Evolutionary conservation across 306 rosid species (phyloP).

Genomic region (Glycyrrhiza uralensis): DNA sequence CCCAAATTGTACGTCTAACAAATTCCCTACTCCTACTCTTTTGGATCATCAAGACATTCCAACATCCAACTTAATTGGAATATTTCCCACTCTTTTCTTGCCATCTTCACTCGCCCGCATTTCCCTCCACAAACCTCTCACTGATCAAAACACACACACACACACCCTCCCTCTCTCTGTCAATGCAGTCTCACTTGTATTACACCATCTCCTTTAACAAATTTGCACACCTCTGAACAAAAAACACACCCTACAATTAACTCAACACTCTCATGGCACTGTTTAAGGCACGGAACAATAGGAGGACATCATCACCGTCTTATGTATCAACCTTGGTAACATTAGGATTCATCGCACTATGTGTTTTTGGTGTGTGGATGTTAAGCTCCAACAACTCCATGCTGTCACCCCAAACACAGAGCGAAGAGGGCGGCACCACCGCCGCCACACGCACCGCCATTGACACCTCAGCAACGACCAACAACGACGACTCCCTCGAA

Average conservation of each 20-base stretch:
- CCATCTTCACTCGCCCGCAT: conserved; percentile 4
- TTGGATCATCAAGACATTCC: conserved; percentile 64
- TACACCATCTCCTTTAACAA: conserved; percentile 32
- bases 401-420: conserved; percentile 23
- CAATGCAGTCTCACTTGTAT: conserved; percentile 2
- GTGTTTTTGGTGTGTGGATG: conserved; percentile 72
- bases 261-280: conserved; percentile 51
- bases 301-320: conserved; percentile 60
- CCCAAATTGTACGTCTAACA: conserved; percentile 20
- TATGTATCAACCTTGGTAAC: conserved; percentile 56
- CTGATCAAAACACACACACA: neutral
- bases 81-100: conserved; percentile 22
- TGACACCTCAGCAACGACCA: neutral
- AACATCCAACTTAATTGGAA: conserved; percentile 39
- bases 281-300: conserved; percentile 55
- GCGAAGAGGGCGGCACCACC: conserved; percentile 6
- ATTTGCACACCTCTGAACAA: neutral
- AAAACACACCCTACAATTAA: neutral
- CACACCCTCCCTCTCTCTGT: neutral
- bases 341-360: conserved; percentile 51
- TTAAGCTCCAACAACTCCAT: conserved; percentile 46
- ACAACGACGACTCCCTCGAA: neutral
- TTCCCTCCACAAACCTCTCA: conserved; percentile 26
- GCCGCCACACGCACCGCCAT: conserved; percentile 32
- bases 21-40: conserved; percentile 62